These are phyloP conservation scores for Corchorus olitorius DNA, from an alignment of 345 rosid species.

Conservation along the genomic window DNA sequence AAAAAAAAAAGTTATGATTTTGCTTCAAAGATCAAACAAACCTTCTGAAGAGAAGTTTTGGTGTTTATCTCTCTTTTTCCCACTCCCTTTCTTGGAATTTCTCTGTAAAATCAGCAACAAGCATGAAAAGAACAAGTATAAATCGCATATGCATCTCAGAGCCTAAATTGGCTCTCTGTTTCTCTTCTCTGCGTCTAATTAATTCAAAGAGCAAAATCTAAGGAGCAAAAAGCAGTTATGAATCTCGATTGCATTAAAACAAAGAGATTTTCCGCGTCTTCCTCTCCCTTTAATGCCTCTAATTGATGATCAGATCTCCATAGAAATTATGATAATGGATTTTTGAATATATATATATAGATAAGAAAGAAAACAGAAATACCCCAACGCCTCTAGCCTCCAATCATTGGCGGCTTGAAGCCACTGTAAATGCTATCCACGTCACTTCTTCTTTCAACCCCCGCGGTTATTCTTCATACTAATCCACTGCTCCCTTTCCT, in stretches of 20 bases:
- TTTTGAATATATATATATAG: neutral
- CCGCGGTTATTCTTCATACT: neutral
- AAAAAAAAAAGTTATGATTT: neutral
- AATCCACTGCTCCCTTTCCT: neutral
- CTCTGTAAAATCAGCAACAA: slow-evolving; percentile 1
- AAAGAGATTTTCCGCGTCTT: neutral
- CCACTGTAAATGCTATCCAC: neutral
- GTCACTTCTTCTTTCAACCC: neutral
- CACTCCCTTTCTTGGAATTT: slow-evolving; percentile 32
- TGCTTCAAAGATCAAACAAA: neutral
- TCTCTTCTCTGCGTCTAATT: neutral
- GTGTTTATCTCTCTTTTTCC: slow-evolving; percentile 34
- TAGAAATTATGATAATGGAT: neutral
- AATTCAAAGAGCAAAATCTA: neutral
- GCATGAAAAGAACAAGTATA: slow-evolving; percentile 1
- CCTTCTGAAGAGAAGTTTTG: neutral
- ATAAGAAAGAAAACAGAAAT: neutral
- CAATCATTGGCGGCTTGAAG: slow-evolving; percentile 15
- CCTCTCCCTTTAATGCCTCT: neutral
- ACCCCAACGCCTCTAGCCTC: neutral
- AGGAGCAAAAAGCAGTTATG: neutral
- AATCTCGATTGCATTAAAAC: neutral
- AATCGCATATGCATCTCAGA: slow-evolving; percentile 28
- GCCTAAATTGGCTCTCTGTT: slow-evolving; percentile 12
- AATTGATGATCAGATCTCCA: neutral